Evolutionary conservation across 495 filamentous ascomycete species (phyloP).

Genomic region (Lasiosphaeria miniovina): DNA sequence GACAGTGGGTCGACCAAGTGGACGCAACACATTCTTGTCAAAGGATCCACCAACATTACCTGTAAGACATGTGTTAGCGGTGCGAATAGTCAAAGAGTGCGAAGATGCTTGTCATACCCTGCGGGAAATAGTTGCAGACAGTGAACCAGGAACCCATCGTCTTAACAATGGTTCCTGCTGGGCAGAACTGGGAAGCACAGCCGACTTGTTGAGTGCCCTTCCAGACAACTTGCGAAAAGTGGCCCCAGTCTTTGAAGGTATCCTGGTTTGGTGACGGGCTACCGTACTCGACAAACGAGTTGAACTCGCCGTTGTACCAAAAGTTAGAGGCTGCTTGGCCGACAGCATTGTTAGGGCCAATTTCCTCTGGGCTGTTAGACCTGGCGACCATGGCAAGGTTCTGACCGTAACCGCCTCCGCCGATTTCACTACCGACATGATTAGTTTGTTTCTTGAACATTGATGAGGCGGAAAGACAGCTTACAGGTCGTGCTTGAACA

Average conservation of each 20-base stretch:
- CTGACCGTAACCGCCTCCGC: slow-evolving; percentile 72
- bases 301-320: slow-evolving; percentile 82
- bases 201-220: slow-evolving; percentile 65
- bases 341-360: slow-evolving; percentile 46
- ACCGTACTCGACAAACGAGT: slow-evolving; percentile 38
- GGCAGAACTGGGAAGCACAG: slow-evolving; percentile 61
- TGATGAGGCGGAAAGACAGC: slow-evolving; percentile 27
- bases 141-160: slow-evolving; percentile 53
- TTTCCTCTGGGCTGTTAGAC: slow-evolving; percentile 21
- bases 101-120: slow-evolving; percentile 48
- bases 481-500: slow-evolving; percentile 75
- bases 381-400: slow-evolving; percentile 64
- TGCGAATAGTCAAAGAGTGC: not conserved
- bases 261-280: slow-evolving; percentile 49
- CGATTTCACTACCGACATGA: slow-evolving; percentile 30
- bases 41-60: not conserved
- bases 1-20: too few species aligned
- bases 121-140: slow-evolving; percentile 84
- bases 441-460: not conserved
- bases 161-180: slow-evolving; percentile 42
- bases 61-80: not conserved
- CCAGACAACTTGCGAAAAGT: slow-evolving; percentile 93
- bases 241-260: slow-evolving; percentile 71
- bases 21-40: too few species aligned
- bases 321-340: slow-evolving; percentile 65